A percentile compares a stretch with the other conserved stretches of the same genome.
These are phyloP conservation scores for Skeletonema menzelii DNA, from an alignment of 108 stramenopile species.

Conservation along the genomic window DNA sequence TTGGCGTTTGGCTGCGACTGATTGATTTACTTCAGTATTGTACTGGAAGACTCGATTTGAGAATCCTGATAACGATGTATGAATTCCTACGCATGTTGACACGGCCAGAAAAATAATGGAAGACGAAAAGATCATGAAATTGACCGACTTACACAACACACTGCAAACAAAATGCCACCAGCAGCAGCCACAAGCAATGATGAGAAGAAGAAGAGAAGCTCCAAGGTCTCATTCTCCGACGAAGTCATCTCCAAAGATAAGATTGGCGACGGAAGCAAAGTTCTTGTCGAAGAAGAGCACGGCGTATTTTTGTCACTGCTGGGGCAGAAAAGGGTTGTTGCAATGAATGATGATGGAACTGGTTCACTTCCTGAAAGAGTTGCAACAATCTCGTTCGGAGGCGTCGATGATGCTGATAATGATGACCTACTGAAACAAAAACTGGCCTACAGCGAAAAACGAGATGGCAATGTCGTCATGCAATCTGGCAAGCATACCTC, in stretches of 20 bases:
- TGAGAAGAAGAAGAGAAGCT: neutral
- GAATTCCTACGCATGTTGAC: too few species aligned
- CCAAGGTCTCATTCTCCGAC: constrained; percentile 23
- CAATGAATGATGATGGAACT: neutral
- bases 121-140: too few species aligned
- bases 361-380: neutral
- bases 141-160: neutral
- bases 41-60: too few species aligned
- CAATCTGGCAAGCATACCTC: neutral
- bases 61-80: too few species aligned
- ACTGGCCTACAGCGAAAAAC: neutral
- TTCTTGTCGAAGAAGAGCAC: constrained; percentile 11
- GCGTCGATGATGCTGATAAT: neutral
- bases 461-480: neutral
- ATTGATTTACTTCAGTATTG: too few species aligned
- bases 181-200: neutral
- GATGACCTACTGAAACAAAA: neutral
- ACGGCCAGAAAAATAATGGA: too few species aligned
- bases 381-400: neutral
- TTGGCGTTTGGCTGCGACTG: too few species aligned
- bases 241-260: constrained; percentile 18
- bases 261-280: constrained; percentile 12
- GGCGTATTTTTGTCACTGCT: constrained; percentile 18
- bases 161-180: neutral
- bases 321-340: constrained; percentile 1